Base-by-base conservation (phyloP, 1,139 yeast species). In the Geotrichum fermentans region DNA sequence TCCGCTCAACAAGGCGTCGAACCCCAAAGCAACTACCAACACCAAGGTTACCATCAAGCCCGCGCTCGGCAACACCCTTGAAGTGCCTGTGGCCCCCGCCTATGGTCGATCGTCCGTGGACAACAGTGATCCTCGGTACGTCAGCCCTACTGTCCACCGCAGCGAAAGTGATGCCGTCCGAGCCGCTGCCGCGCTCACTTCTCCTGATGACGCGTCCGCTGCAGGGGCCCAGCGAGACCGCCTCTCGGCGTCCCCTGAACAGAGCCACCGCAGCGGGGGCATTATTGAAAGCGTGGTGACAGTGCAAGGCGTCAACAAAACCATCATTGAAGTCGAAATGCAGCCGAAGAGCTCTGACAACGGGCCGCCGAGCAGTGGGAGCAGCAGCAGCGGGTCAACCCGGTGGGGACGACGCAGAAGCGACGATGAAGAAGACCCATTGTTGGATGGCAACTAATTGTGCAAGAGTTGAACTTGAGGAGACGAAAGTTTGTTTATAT, bases 301-400 rank as follows among this genome's bases (percentile, higher is more conserved):
- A 50, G 86, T 85, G 22, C 82, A 83, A 59, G 97, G 96, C 48
- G 87, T 87, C 16, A 83, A 80, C 59, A 89, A 89, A 70, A 87
- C 95, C 6, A 85, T 89, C 55, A 88, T 89, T 62, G 90, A 83
- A 59, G 80, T 77, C 20, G 39, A 36, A 7, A 17, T 11, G 5
- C n/a, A 36, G 17, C 6, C 20, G 39, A 4, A 21, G 17, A 21
- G 16, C 39, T 7, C 28, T 3, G 17, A 17, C 34, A n/a, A 6
- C 34, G 34, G 34, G 8, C 28, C 28, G 28, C 28, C 28, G 8
- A 24, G 28, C 28, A 6, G 8, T 6, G 10, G 8, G 28, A 6
- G 8, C 8, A 6, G 8, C 28, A 24, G 28, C 28, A 10, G 28
- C 28, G 10, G 28, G 8, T 6, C 28, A 10, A 6, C 28, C 28